Evolutionary conservation across 2,329 filamentous ascomycete species (phyloP).

Genomic region (Fusarium sp.): DNA sequence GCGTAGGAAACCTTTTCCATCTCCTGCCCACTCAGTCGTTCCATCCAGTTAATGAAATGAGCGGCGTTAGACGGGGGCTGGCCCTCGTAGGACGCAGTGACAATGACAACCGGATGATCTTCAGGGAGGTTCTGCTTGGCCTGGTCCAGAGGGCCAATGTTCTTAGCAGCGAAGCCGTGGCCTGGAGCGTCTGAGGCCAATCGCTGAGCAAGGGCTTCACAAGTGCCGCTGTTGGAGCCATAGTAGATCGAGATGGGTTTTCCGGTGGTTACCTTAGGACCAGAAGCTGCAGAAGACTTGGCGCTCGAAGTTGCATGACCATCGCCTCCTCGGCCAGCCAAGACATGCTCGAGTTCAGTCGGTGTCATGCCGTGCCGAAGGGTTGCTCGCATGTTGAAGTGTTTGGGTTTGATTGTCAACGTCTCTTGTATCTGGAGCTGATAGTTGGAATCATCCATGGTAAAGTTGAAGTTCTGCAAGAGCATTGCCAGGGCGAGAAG

Average conservation of each 20-base stretch:
- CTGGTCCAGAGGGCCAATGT: slow-evolving; percentile 68
- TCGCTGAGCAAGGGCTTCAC: slow-evolving; percentile 73
- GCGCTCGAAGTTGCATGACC: slow-evolving; percentile 8
- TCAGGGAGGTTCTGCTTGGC: slow-evolving; percentile 70
- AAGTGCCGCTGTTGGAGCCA: slow-evolving; percentile 80
- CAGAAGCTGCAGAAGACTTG: slow-evolving; percentile 13
- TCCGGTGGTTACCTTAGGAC: slow-evolving; percentile 23
- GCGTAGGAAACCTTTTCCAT: slow-evolving; percentile 70
- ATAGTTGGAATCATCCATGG: slow-evolving; percentile 68
- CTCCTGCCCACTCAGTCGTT: slow-evolving; percentile 55
- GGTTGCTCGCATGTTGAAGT: slow-evolving; percentile 69
- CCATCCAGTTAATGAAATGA: slow-evolving; percentile 75
- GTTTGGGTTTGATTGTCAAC: slow-evolving; percentile 71
- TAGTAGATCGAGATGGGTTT: slow-evolving; percentile 73
- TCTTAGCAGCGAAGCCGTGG: slow-evolving; percentile 68
- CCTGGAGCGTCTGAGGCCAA: slow-evolving; percentile 67
- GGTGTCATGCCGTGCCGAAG: slow-evolving; percentile 61
- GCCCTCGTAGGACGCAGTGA: slow-evolving; percentile 80
- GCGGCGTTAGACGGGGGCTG: slow-evolving; percentile 78
- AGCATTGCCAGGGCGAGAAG: slow-evolving; percentile 70
- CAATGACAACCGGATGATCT: slow-evolving; percentile 70
- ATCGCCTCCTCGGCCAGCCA: slow-evolving; percentile 43
- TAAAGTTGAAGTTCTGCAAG: slow-evolving; percentile 78
- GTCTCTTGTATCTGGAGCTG: slow-evolving; percentile 64
- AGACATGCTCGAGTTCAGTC: slow-evolving; percentile 57